Base-by-base conservation (phyloP, 441 rosid species). In the Capsella rubella region DNA sequence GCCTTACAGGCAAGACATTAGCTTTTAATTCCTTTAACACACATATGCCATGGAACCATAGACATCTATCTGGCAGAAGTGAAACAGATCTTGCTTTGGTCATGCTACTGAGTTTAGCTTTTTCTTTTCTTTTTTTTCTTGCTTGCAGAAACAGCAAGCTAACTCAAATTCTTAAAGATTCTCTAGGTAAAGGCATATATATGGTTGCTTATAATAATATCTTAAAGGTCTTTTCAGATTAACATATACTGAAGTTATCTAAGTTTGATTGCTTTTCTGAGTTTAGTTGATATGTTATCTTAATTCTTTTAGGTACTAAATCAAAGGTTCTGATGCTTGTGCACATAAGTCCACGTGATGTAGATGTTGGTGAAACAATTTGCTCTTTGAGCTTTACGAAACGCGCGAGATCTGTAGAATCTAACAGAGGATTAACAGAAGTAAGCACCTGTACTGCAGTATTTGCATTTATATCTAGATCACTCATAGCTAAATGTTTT, bases 71-170 rank as follows among this genome's bases (percentile, higher is more conserved):
- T 73, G 71, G 50, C 51, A 55, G 32, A 73, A 43, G 21, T 64
- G 50, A 46, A 37, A 27, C 21, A 64, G 31, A 54, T 54, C 64
- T 52, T 0, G 14, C 61, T 69, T 69, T 61, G 49, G 45, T 70
- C 49, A 40, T 78, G 66, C 42, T 61, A n/a, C 35, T 73, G 63
- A 66, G 64, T 47, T 63, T 51, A 32, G 65, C 53, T 68, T 74
- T 70, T 43, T 37, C 74, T 40, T 21, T 72, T 62, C 18, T 53
- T 74, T 28, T 73, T 73, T 62, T 72, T 37, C 40, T 37, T 75
- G 76, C 65, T 82, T 88, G 92, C 98, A 93, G 98, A 83, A 93
- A 93, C 78, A 90, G 97, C 92, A 93, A 93, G 89, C 81, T 93
- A 70, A 91, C 98, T 75, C 98, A 93, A 78, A 90, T 93, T 76